A percentile compares a stretch with the other conserved stretches of the same genome.
Evolutionary conservation across 495 filamentous ascomycete genomes (phyloP).

Genomic region (Aspergillus indologenus): DNA sequence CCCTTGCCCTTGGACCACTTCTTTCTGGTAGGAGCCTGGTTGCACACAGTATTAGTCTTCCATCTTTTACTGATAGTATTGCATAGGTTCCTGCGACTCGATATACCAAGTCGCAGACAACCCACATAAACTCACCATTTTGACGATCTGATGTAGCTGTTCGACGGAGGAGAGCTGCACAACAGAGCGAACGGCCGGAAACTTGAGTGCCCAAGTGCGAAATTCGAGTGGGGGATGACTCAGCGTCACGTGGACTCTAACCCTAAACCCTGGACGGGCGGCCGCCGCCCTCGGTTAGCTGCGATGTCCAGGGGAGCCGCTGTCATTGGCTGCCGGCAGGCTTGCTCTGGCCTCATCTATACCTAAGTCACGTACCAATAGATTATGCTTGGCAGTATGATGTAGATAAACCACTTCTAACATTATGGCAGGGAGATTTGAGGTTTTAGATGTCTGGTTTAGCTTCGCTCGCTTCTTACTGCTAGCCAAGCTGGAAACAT

Average conservation of each 20-base stretch:
- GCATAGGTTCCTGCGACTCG: background rate
- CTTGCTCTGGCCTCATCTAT: background rate
- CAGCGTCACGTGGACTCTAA: slow-evolving; percentile 24
- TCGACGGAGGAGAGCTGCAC: slow-evolving; percentile 38
- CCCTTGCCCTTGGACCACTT: slow-evolving; percentile 99
- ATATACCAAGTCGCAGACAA: slow-evolving; percentile 6
- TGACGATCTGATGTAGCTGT: slow-evolving; percentile 48
- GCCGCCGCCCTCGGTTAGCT: slow-evolving; percentile 26
- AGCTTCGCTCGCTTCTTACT: too few relatives aligned
- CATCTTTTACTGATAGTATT: background rate
- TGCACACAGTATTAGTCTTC: slow-evolving; percentile 22
- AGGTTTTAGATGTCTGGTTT: too few relatives aligned
- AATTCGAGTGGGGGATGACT: slow-evolving; percentile 51
- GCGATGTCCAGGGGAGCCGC: background rate
- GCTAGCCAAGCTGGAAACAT: too few relatives aligned
- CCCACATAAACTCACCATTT: slow-evolving; percentile 44
- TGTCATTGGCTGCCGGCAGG: slow-evolving; percentile 14
- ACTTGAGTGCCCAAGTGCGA: slow-evolving; percentile 39
- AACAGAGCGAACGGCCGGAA: slow-evolving; percentile 24
- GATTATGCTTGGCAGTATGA: too few relatives aligned
- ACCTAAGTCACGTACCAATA: too few relatives aligned
- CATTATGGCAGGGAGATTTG: too few relatives aligned
- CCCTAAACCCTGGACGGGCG: slow-evolving; percentile 45
- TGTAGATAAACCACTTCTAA: too few relatives aligned
- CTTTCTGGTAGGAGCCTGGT: slow-evolving; percentile 89